phyloP scores from a whole-genome alignment of 352 stramenopile species.

The Hyphochytrium catenoides region DNA sequence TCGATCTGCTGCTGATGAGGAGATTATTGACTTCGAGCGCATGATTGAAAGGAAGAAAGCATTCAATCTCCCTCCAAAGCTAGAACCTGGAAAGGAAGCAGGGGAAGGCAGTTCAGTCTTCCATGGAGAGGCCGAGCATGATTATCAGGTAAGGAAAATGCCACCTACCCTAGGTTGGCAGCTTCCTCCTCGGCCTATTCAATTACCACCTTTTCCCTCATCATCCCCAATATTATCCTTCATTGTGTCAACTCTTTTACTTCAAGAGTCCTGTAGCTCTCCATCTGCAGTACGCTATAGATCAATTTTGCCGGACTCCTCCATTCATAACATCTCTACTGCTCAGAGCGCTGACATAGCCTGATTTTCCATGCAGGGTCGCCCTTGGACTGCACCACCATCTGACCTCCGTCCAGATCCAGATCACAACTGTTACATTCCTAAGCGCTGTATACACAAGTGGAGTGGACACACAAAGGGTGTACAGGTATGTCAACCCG shows the following conservation, averaged over 20 bases:
- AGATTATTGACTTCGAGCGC: slow-evolving; percentile 56
- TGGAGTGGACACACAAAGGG: slow-evolving; percentile 91
- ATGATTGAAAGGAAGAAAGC: slow-evolving; percentile 60
- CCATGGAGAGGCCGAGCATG: slow-evolving; percentile 2
- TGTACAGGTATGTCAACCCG: too few species aligned
- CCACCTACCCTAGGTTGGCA: slow-evolving; percentile 5
- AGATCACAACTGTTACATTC: slow-evolving; percentile 83
- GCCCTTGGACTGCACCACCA: slow-evolving; percentile 76
- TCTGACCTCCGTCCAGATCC: slow-evolving; percentile 32
- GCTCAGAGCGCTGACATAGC: neutral
- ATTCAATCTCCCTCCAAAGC: slow-evolving; percentile 33
- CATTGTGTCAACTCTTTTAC: slow-evolving; percentile 2
- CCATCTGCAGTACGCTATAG: neutral
- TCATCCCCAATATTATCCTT: slow-evolving; percentile 4
- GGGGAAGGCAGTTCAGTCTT: slow-evolving; percentile 23
- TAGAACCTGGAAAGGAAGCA: slow-evolving; percentile 31
- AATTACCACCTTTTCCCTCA: slow-evolving; percentile 2
- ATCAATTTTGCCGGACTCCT: neutral
- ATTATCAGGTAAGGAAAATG: slow-evolving; percentile 7
- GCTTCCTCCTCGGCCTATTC: neutral
- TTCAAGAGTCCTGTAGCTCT: neutral
- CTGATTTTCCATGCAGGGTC: slow-evolving; percentile 32
- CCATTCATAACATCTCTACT: neutral
- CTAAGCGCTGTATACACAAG: slow-evolving; percentile 88
- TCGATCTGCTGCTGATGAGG: slow-evolving; percentile 20